phyloP scores from a whole-genome alignment of 768 basidiomycete species.

The Pisolithus sp. region DNA sequence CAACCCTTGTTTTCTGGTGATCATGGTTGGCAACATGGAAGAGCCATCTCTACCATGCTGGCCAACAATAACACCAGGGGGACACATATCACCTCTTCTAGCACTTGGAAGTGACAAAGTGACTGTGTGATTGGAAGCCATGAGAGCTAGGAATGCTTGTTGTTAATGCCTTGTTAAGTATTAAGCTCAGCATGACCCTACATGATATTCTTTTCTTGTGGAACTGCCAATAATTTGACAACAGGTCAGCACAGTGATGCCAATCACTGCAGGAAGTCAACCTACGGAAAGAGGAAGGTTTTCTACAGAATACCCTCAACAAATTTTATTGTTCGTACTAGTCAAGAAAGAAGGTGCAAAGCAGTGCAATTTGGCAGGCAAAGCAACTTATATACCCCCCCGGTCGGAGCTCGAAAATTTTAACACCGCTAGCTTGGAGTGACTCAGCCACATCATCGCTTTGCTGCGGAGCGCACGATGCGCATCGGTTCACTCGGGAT shows the following conservation, averaged over 20 bases:
- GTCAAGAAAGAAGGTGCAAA: background rate
- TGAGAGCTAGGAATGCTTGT: background rate
- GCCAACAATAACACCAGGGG: background rate
- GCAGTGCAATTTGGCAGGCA: background rate
- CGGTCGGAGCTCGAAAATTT: constrained; percentile 1
- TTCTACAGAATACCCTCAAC: too few relatives aligned
- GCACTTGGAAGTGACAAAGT: background rate
- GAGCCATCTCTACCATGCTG: background rate
- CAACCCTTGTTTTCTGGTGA: constrained; percentile 5
- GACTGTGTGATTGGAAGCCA: too few relatives aligned
- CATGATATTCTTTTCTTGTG: background rate
- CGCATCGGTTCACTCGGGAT: too few relatives aligned
- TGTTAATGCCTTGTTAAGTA: background rate
- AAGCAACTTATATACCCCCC: background rate
- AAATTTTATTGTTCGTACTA: background rate
- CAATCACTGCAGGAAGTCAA: too few relatives aligned
- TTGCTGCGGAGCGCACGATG: too few relatives aligned
- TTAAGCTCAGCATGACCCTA: background rate
- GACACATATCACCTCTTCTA: background rate
- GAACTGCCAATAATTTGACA: too few relatives aligned
- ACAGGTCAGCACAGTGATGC: too few relatives aligned
- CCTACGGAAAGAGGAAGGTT: too few relatives aligned
- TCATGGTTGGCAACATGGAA: background rate
- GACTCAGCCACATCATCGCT: too few relatives aligned
- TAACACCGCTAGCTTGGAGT: background rate